Percentiles rank a stretch among this genome's conserved stretches.
Conservation (phyloP, 1,284 basidiomycete species). For the Puccinia horiana region DNA sequence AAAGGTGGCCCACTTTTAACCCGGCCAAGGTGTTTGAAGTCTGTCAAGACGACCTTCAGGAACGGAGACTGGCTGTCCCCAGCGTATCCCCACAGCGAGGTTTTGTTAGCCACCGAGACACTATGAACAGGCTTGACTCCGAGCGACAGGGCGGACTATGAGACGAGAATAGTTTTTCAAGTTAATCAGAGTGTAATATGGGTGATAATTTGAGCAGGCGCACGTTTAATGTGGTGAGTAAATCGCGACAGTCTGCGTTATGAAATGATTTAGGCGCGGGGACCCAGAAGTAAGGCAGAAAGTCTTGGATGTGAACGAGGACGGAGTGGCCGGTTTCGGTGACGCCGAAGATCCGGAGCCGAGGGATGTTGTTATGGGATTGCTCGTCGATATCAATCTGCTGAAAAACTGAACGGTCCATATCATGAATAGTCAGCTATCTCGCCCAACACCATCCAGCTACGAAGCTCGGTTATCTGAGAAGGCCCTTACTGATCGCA, state of each 20-base stretch:
- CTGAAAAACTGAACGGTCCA: slow-evolving; percentile 67
- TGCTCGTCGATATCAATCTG: slow-evolving; percentile 87
- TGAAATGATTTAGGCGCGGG: slow-evolving; percentile 78
- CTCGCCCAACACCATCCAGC: slow-evolving; percentile 56
- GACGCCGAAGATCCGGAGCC: slow-evolving; percentile 80
- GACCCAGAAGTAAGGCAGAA: slow-evolving; percentile 87
- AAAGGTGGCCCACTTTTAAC: slow-evolving; percentile 77
- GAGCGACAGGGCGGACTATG: slow-evolving; percentile 50
- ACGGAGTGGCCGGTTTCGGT: slow-evolving; percentile 86
- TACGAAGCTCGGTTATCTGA: slow-evolving; percentile 42
- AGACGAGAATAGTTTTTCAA: not conserved
- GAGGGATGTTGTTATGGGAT: slow-evolving; percentile 65
- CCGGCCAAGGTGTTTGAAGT: slow-evolving; percentile 76
- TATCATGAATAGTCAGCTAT: slow-evolving; percentile 52
- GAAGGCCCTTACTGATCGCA: slow-evolving; percentile 64
- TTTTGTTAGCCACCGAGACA: slow-evolving; percentile 66
- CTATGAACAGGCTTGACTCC: slow-evolving; percentile 53
- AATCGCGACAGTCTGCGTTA: slow-evolving; percentile 67
- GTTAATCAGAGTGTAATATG: not conserved
- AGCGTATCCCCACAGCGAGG: slow-evolving; percentile 79
- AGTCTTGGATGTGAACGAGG: slow-evolving; percentile 74
- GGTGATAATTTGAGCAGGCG: slow-evolving; percentile 55
- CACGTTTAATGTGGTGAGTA: slow-evolving; percentile 76
- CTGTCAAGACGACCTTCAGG: slow-evolving; percentile 74
- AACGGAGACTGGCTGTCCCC: slow-evolving; percentile 78